Evolutionary conservation across 495 filamentous ascomycete species (phyloP), one percentile per base, ranked within the genome.

Genomic region (Neurospora intermedia): DNA sequence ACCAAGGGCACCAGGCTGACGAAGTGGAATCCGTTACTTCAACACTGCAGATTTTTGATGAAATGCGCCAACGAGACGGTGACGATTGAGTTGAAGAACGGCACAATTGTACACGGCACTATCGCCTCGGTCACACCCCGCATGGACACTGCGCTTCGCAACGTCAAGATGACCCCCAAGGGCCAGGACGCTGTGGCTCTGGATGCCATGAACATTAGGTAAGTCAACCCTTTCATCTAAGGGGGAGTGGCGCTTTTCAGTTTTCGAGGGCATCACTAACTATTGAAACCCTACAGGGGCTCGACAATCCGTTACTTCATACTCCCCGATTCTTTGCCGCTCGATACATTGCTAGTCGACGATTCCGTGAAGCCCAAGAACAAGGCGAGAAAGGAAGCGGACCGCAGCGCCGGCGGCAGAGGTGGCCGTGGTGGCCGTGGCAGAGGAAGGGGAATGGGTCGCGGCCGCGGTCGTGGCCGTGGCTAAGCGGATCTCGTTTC

Each of bases 351-450:
- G 42, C 85, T 99, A 16, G 93, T 99, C 73, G 96, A 99, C 78
- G 96, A 99, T 81, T 90, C 93, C 71, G 93, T 94, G 42, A 99
- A 99, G 85, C 95, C 96, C 69, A 98, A 98, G 90, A 98, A 99
- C 83, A 98, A 98, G 89, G 95, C 96, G 40, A 86, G 96, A 78
- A 99, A 99, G 87, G 96, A 99, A 83, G 86, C 89, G 71, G 90
- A 91, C 31, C 84, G 85, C 31, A 85, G 90, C 18, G 87, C 89
- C 74, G 88, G 89, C 69, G 84, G 87, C 73, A 86, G 87, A 72
- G 92, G 88, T 77, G 84, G 86, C 74, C 79, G 86, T 5, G 79
- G 90, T 69, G 88, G 90, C 4, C 82, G 91, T 72, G 88, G 91
- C 42, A 85, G 92, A 75, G 91, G 92, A 43, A 72, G 77, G 11